Conservation (phyloP, 2,329 filamentous ascomycete species). For the Nemania bipapillata region DNA sequence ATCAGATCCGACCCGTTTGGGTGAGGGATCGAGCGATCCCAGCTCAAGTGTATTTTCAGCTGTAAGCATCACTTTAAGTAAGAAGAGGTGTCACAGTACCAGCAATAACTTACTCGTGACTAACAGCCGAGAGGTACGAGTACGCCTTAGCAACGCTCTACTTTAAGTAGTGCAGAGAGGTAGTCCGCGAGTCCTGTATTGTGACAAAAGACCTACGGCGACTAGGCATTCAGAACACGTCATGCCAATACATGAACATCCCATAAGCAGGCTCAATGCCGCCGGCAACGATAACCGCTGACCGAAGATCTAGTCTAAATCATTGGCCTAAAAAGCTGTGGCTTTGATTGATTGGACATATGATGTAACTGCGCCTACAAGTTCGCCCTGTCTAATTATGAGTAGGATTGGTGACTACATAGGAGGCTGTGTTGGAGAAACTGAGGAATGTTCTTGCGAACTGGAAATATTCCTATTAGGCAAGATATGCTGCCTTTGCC, state of each 20-base stretch:
- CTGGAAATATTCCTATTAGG: neutral
- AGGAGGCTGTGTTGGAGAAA: neutral
- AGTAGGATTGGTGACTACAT: neutral
- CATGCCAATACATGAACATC: neutral
- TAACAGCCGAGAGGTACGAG: neutral
- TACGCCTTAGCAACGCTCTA: neutral
- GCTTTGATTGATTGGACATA: neutral
- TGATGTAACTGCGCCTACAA: slow-evolving; percentile 2
- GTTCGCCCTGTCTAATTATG: neutral
- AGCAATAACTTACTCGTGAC: neutral
- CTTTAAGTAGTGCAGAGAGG: neutral
- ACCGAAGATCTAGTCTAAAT: neutral
- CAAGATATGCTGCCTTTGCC: neutral
- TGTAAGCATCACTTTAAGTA: neutral
- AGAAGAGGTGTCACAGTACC: neutral
- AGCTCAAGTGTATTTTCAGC: neutral
- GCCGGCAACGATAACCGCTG: neutral
- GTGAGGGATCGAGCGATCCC: neutral
- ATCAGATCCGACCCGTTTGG: neutral
- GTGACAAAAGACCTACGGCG: neutral
- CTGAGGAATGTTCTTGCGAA: neutral
- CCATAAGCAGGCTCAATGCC: neutral
- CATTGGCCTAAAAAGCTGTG: neutral
- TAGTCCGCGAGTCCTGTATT: neutral
- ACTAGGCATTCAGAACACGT: neutral